Evolutionary conservation across 768 basidiomycete genomes (phyloP).

Genomic region (Tricholoma furcatifolium): DNA sequence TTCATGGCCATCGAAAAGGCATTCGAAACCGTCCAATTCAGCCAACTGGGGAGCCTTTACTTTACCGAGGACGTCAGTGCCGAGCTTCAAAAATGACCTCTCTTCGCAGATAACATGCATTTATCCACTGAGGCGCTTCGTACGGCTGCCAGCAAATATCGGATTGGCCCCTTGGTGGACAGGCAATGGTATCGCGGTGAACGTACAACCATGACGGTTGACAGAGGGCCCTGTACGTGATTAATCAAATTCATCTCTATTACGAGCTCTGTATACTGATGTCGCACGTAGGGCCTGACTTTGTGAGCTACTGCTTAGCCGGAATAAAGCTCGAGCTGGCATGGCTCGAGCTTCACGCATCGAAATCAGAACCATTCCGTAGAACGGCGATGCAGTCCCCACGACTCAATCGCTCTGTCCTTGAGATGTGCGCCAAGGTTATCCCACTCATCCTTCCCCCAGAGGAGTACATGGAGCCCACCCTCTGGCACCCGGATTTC

Average conservation of each 20-base stretch:
- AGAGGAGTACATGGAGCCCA: slow-evolving; percentile 18
- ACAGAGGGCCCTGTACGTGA: slow-evolving; percentile 33
- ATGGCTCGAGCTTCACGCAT: slow-evolving; percentile 1
- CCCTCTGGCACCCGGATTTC: slow-evolving; percentile 30
- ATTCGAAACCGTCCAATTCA: slow-evolving; percentile 21
- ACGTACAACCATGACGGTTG: slow-evolving; percentile 20
- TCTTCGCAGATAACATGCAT: slow-evolving; percentile 5
- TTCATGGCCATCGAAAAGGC: too few relatives aligned
- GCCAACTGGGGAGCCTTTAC: slow-evolving; percentile 33
- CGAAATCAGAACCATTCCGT: not conserved
- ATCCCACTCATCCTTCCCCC: slow-evolving; percentile 25
- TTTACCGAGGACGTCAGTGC: slow-evolving; percentile 27
- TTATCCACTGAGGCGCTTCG: slow-evolving; percentile 2
- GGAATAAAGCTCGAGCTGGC: slow-evolving; percentile 2
- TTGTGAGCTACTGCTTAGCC: slow-evolving; percentile 3
- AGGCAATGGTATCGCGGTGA: slow-evolving; percentile 27
- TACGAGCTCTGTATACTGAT: slow-evolving; percentile 12
- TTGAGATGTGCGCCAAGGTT: slow-evolving; percentile 19
- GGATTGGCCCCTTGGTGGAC: slow-evolving; percentile 29
- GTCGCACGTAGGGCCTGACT: slow-evolving; percentile 15
- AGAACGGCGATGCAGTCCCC: slow-evolving; percentile 12
- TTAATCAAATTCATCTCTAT: slow-evolving; percentile 4
- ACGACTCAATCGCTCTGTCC: slow-evolving; percentile 10
- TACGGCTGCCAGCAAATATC: slow-evolving; percentile 19
- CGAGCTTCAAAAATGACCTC: slow-evolving; percentile 12